Percentiles rank a stretch among this genome's conserved stretches.
Evolutionary conservation across 2,329 filamentous ascomycete species (phyloP).

Genomic region (Neurospora crassa): DNA sequence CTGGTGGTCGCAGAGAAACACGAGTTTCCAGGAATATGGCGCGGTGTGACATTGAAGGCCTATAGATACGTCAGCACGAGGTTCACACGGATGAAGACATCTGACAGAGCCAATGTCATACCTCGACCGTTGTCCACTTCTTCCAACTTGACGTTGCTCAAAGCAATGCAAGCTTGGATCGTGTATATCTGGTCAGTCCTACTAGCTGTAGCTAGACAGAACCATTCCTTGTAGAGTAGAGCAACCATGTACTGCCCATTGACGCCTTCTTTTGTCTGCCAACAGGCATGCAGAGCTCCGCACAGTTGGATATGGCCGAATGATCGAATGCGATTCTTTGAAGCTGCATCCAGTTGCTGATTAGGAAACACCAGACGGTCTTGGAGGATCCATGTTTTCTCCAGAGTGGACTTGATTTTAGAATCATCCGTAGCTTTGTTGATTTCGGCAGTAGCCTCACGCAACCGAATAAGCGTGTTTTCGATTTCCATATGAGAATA

Average conservation of each 20-base stretch:
- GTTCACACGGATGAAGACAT: conserved; percentile 6
- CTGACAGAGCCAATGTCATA: conserved; percentile 23
- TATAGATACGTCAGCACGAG: conserved; percentile 26
- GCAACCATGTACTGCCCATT: conserved; percentile 77
- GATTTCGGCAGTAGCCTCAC: conserved; percentile 68
- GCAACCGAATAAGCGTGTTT: conserved; percentile 59
- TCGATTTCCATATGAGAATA: conserved; percentile 73
- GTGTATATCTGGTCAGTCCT: conserved; percentile 60
- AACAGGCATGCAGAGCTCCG: conserved; percentile 74
- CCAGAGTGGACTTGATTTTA: conserved; percentile 56
- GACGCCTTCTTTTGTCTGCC: conserved; percentile 59
- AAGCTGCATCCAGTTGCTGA: conserved; percentile 43
- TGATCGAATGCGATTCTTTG: conserved; percentile 60
- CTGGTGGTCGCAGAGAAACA: conserved; percentile 68
- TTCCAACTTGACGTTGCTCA: conserved; percentile 58
- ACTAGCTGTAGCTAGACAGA: conserved; percentile 63
- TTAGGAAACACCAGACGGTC: conserved; percentile 68
- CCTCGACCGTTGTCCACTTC: conserved; percentile 68
- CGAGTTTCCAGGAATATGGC: conserved; percentile 83
- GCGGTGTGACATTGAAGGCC: conserved; percentile 81
- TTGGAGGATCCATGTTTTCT: conserved; percentile 78
- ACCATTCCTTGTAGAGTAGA: conserved; percentile 69
- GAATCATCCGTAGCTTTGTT: conserved; percentile 77
- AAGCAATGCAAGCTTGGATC: conserved; percentile 63
- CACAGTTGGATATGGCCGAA: conserved; percentile 76